Base-by-base conservation (phyloP, 2,329 filamentous ascomycete genomes). In the Dryadomyces quercus-mongolicae region DNA sequence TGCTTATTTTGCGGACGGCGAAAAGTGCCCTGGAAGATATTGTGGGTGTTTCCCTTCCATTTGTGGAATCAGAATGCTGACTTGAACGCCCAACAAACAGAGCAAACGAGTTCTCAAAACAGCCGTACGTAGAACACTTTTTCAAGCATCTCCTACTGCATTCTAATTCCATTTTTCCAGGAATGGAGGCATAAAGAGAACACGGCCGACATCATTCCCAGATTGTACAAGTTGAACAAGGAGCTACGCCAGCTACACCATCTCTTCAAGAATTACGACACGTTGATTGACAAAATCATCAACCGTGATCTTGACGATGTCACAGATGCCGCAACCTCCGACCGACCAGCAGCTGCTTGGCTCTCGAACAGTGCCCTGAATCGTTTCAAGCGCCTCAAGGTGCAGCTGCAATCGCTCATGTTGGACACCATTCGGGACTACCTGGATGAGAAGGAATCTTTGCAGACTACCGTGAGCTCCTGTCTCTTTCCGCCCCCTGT, bases 371-470 rank as follows among this genome's bases (percentile, higher is more conserved):
- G 77, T 0, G 78, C 81, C 0, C 65, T 74, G 16, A 75, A 77
- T 31, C 73, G 81, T 2, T 85, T 85, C 61, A 72, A 78, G 53
- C 70, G 81, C 7, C 68, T 85, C 2, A 72, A 74, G 56, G 78
- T 84, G 60, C 73, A 79, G 46, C 73, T 84, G 54, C 71, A 77
- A 54, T 69, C 82, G 44, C 75, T 84, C 50, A 82, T 83, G 57
- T 65, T 85, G 44, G 78, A 74, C 60, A 78, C 82, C 55, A 81
- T 83, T 25, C 71, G 78, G 51, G 81, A 82, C 60, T 80, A 80
- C 55, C 66, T 88, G 21, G 78, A 78, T 31, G 85, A 88, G 65
- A 88, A 88, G 63, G 81, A 84, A 25, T 80, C 81, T 0, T 70
- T 90, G 25, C 82, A 85, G 3, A 78, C 79, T 58, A 80, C 88